Evolutionary conservation across 2,329 filamentous ascomycete genomes (phyloP), one percentile per base, ranked within the genome.

Genomic region (Camptophora hylomeconis): DNA sequence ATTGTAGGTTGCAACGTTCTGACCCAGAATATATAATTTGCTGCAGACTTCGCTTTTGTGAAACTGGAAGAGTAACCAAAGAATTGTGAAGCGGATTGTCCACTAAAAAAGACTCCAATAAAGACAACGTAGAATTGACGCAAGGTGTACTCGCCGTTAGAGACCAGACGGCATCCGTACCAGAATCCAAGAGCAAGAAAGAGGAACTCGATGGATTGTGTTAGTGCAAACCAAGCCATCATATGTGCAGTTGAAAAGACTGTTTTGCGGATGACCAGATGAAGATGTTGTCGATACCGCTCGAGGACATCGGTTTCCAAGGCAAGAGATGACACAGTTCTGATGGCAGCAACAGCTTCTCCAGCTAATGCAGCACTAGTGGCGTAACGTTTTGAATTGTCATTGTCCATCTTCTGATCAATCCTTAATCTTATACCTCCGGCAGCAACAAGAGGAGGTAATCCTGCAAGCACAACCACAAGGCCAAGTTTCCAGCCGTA

Each of bases 121-220:
- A 59, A 62, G 26, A 60, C 56, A 29, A 63, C 48, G 35, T 61
- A 65, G 41, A 63, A 56, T 10, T 49, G 40, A 13, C 39, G 34
- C 7, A 48, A 37, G 3, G 39, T 39, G 28, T 53, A 53, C 43
- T 76, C 66, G 5, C 58, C 53, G 9, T 47, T 50, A 1, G 57
- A 55, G n/a, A 78, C 44, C n/a, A 78, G 60, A 5, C 54, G 61
- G 3, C 69, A 71, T 24, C 73, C 75, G 36, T 79, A 80, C 66
- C 70, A 78, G 32, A 52, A 51, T 1, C 48, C 46, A 4, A 52
- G 37, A 5, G 45, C 49, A 30, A 47, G 44, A 23, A 29, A 20
- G 33, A 46, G 20, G 27, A 51, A 38, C 36, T 49, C 45, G 14
- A 52, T 37, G 2, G 47, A 50, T 32, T 53, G 50, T 2, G 49